A percentile compares a stretch with the other conserved stretches of the same genome.
phyloP scores from a whole-genome alignment of 176 grass and related monocot species.

The Elymus sibiricus region DNA sequence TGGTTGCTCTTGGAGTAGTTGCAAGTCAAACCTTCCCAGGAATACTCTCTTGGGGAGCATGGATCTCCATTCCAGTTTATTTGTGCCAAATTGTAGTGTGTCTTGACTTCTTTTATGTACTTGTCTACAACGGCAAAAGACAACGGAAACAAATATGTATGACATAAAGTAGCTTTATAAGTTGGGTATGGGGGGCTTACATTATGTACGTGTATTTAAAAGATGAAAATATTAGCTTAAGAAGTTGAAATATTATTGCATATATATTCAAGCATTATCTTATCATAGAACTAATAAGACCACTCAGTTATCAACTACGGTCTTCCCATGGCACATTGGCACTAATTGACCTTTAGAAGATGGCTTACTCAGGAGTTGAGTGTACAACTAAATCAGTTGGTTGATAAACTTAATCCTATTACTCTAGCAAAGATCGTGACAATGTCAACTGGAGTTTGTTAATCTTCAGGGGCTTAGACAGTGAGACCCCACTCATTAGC shows the following conservation, averaged over 20 bases:
- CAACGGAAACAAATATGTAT: neutral
- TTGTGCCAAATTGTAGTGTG: neutral
- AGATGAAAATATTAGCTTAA: neutral
- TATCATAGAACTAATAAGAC: neutral
- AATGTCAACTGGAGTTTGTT: neutral
- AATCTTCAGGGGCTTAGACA: neutral
- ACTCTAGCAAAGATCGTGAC: neutral
- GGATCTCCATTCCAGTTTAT: slow-evolving; percentile 27
- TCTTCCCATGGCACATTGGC: neutral
- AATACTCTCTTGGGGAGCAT: slow-evolving; percentile 11
- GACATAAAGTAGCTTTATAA: neutral
- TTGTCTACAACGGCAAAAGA: neutral
- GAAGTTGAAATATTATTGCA: neutral
- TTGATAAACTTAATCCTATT: neutral
- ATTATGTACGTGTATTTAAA: neutral
- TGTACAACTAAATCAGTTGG: neutral
- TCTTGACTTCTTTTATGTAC: slow-evolving; percentile 3
- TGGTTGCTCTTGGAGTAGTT: neutral
- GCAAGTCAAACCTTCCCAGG: slow-evolving; percentile 16
- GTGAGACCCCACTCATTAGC: neutral
- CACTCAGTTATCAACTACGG: neutral
- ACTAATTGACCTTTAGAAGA: neutral
- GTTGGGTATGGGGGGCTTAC: neutral
- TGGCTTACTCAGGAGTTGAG: neutral
- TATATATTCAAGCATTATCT: neutral